Evolutionary conservation across 306 rosid genomes (phyloP).

Genomic region (Casuarina glauca): DNA sequence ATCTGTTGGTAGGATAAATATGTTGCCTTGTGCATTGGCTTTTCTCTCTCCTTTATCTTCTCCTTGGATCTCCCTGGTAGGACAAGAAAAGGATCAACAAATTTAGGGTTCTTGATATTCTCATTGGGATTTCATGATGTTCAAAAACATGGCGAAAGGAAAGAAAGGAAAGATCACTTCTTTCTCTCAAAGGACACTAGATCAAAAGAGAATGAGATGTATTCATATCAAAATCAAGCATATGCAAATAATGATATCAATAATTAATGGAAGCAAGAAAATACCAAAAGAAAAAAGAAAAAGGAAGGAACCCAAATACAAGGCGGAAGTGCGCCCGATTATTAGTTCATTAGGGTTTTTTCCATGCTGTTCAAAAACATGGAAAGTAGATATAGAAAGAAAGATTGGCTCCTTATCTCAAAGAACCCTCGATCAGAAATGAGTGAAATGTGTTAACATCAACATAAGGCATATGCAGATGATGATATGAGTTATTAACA

Average conservation of each 20-base stretch:
- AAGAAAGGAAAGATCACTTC: not conserved
- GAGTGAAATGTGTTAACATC: not conserved
- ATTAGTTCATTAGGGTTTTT: too few relatives aligned
- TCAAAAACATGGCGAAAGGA: not conserved
- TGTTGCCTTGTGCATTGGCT: not conserved
- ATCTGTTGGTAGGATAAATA: constrained; percentile 1
- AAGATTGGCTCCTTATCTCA: not conserved
- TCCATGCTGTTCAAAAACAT: too few relatives aligned
- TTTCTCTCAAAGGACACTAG: too few relatives aligned
- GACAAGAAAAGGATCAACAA: not conserved
- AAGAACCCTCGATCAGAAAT: not conserved
- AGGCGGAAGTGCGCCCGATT: too few relatives aligned
- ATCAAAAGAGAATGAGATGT: too few relatives aligned
- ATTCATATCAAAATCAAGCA: too few relatives aligned
- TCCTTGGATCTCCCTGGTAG: not conserved
- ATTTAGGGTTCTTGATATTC: not conserved
- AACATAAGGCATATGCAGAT: not conserved
- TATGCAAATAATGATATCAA: too few relatives aligned
- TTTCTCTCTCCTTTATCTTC: not conserved
- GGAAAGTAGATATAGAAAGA: not conserved
- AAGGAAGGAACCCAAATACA: too few relatives aligned
- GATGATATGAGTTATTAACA: not conserved
- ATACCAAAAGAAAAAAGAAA: too few relatives aligned
- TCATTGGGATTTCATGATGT: too few relatives aligned
- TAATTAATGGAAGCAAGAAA: too few relatives aligned